Base-by-base conservation (phyloP, 768 basidiomycete genomes). In the Glaciozyma antarctica region DNA sequence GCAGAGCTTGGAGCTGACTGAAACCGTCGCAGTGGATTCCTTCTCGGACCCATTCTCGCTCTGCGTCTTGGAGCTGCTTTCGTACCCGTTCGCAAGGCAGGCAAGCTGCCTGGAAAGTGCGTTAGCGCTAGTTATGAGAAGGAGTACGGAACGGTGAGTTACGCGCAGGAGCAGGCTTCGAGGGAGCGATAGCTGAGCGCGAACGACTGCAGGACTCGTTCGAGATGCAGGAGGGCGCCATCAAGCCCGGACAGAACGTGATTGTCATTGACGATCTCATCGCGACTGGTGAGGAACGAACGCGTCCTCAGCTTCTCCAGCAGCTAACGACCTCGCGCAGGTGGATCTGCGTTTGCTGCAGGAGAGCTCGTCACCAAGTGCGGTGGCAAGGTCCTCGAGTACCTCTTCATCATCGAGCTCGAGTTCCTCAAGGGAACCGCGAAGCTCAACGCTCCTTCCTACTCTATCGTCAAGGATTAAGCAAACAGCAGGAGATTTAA, bases 251-350 rank as follows among this genome's bases (percentile, higher is more conserved):
- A 34, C 86, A 92, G 75, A 87, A 79, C 65, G 90, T 92, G 26
- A 76, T 99, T 54, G 81, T 99, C 52, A 80, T 99, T 32, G 95
- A 99, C 77, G 95, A 99, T 77, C 81, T 99, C 48, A 89, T 99
- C 68, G 95, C 95, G 0, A 97, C 94, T 38, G 94, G 93, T 88
- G 68, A 51, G 81, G 28, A 30, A 15, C 12, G 54, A 22, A 5
- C 32, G 6, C 22, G 7, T 34, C 1, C 2, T 0, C 10, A n/a
- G 16, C 28, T 19, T 22, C 34, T 21, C 2, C 34, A 21, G 32
- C 4, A 15, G 17, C 22, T 38, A 24, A 26, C 52, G 44, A 15
- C 10, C 44, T 32, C 16, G 19, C 24, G 34, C 60, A 90, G 91
- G 92, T 67, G 95, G 95, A 13, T 95, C 92, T 41, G 95, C 95